A percentile compares a stretch with the other conserved stretches of the same genome.
These are phyloP conservation scores for Hypoxylon sp. DNA, from an alignment of 2,329 filamentous ascomycete genomes.

Conservation along the genomic window DNA sequence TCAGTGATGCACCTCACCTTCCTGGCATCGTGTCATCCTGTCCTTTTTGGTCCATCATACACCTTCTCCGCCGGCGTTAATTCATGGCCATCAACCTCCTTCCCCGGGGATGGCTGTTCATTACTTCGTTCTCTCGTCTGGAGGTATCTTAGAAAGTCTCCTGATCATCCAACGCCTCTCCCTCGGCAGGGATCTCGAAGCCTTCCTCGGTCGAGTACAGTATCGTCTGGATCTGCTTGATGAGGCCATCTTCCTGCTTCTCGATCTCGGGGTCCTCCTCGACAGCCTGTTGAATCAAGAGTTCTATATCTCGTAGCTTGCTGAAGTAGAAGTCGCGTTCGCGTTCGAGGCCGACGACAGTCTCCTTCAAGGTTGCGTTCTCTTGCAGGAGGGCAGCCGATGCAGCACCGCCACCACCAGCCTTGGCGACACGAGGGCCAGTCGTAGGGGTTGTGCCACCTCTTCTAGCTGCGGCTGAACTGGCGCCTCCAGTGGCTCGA, in stretches of 20 bases:
- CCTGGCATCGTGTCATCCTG: conserved; percentile 22
- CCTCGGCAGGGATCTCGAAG: conserved; percentile 90
- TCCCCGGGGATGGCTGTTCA: conserved; percentile 30
- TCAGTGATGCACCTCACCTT: conserved; percentile 26
- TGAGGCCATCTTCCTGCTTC: conserved; percentile 89
- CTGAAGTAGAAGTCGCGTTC: conserved; percentile 99
- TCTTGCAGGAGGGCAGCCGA: conserved; percentile 83
- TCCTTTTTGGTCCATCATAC: conserved; percentile 36
- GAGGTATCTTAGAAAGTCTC: conserved; percentile 75
- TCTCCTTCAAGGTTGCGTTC: conserved; percentile 92
- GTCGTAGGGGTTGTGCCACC: conserved; percentile 74
- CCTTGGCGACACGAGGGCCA: conserved; percentile 60
- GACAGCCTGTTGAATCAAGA: conserved; percentile 91
- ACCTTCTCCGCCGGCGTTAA: conserved; percentile 40
- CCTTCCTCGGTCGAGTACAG: conserved; percentile 96
- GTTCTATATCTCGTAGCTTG: conserved; percentile 96
- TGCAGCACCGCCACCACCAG: conserved; percentile 64
- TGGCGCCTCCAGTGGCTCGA: conserved; percentile 63
- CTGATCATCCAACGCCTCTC: conserved; percentile 78
- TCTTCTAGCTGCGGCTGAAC: conserved; percentile 64
- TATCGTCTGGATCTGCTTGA: conserved; percentile 97
- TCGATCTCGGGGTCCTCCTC: conserved; percentile 94
- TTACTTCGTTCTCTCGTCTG: conserved; percentile 41
- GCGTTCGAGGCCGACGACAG: conserved; percentile 91
- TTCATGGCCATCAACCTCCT: conserved; percentile 33